Percentiles rank a stretch among this genome's conserved stretches.
phyloP scores from a whole-genome alignment of 2,329 filamentous ascomycete species.

The Xylaria digitata region DNA sequence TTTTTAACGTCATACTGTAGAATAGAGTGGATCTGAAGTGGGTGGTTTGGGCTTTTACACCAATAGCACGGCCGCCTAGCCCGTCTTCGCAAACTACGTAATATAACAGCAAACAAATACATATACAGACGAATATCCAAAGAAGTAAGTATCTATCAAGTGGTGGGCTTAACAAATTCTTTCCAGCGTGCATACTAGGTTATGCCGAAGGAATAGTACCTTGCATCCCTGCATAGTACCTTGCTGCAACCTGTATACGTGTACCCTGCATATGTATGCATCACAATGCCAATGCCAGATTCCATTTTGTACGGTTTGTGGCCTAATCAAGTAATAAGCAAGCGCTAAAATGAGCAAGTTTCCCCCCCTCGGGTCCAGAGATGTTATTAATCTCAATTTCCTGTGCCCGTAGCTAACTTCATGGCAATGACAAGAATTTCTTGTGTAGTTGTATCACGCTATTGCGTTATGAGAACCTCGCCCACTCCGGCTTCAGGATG shows the following conservation, averaged over 20 bases:
- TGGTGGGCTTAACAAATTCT: neutral
- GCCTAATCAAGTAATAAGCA: constrained; percentile 6
- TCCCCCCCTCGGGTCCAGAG: neutral
- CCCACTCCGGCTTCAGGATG: neutral
- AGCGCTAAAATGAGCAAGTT: constrained; percentile 3
- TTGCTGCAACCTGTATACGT: constrained; percentile 8
- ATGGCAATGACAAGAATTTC: neutral
- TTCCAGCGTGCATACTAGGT: neutral
- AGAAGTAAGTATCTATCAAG: no score
- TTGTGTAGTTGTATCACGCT: neutral
- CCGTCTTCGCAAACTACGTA: no score
- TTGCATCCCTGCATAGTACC: neutral
- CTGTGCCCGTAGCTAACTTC: neutral
- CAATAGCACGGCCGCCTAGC: no score
- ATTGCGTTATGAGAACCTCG: neutral
- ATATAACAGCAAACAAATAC: no score
- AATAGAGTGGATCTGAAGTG: no score
- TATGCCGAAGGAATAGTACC: neutral
- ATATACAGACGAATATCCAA: no score
- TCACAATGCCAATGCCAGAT: neutral
- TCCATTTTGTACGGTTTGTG: constrained; percentile 12
- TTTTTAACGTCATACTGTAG: no score
- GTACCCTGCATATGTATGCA: constrained; percentile 15
- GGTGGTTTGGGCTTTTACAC: no score
- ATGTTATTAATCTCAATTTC: neutral